Percentiles rank a stretch among this genome's conserved stretches.
Evolutionary conservation across 441 rosid species (phyloP).

Genomic region (Flueggea neowawraea): DNA sequence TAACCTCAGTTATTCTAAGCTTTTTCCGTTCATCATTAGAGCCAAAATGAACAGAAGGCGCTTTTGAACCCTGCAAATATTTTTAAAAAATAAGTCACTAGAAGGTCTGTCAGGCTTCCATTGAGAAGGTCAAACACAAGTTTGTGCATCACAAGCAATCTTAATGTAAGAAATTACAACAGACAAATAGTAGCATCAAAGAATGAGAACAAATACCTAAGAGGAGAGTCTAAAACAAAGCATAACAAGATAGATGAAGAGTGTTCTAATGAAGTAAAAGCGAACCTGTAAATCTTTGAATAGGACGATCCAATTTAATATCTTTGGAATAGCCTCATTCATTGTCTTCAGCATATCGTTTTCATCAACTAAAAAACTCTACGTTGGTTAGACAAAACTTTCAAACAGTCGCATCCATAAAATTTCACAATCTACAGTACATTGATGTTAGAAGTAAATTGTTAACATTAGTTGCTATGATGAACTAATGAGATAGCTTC

Average conservation of each 20-base stretch:
- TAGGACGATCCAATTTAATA: conserved; percentile 68
- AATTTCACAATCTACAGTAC: conserved; percentile 4
- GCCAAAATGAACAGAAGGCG: conserved; percentile 76
- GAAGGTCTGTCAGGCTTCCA: background rate
- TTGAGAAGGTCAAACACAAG: too few relatives aligned
- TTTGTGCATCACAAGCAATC: too few relatives aligned
- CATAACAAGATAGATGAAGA: too few relatives aligned
- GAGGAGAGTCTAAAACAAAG: too few relatives aligned
- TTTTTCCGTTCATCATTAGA: conserved; percentile 36
- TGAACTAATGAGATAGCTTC: background rate
- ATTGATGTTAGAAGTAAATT: background rate
- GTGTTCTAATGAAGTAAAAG: conserved; percentile 12
- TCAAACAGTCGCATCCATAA: conserved; percentile 9
- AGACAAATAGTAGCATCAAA: too few relatives aligned
- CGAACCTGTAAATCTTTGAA: conserved; percentile 73
- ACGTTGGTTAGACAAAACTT: conserved; percentile 21
- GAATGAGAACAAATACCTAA: background rate
- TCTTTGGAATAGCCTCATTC: conserved; percentile 70
- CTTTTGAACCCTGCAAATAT: conserved; percentile 48
- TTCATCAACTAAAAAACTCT: conserved; percentile 63
- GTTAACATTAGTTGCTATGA: too few relatives aligned
- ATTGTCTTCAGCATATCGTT: conserved; percentile 59
- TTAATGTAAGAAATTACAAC: background rate
- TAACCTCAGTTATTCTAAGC: conserved; percentile 77
- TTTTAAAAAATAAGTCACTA: conserved; percentile 16